Conservation (phyloP, 495 filamentous ascomycete species). For the Lentithecium fluviatile region DNA sequence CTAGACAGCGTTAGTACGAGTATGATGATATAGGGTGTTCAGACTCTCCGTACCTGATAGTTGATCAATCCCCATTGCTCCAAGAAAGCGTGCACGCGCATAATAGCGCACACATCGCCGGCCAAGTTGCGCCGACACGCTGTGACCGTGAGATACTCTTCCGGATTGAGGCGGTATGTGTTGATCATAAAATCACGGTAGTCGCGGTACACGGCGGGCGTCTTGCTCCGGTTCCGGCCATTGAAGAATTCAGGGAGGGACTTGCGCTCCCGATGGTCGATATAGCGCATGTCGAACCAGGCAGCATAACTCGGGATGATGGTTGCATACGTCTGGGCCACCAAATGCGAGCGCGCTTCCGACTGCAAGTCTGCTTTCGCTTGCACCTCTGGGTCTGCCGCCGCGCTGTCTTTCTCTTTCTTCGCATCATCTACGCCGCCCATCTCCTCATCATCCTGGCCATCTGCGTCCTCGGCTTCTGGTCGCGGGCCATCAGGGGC, state of each 20-base stretch:
- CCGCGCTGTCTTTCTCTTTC: constrained; percentile 49
- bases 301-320: constrained; percentile 93
- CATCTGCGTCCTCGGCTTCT: constrained; percentile 60
- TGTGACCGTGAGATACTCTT: constrained; percentile 95
- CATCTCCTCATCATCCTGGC: constrained; percentile 81
- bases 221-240: constrained; percentile 95
- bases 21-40: constrained; percentile 1
- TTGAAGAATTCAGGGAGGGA: constrained; percentile 97
- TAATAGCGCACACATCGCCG: constrained; percentile 97
- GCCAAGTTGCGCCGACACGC: constrained; percentile 95
- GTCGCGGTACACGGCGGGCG: constrained; percentile 94
- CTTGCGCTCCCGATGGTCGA: constrained; percentile 86
- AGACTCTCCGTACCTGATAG: constrained; percentile 71
- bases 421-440: constrained; percentile 65
- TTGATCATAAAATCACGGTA: constrained; percentile 99
- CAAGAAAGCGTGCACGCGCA: constrained; percentile 97
- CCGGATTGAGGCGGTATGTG: constrained; percentile 90
- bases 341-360: constrained; percentile 83
- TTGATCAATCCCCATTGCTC: constrained; percentile 99
- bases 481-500: constrained; percentile 74
- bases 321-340: constrained; percentile 88
- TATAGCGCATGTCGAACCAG: constrained; percentile 97
- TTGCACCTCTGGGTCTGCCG: constrained; percentile 29
- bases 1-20: constrained; percentile 48
- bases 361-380: constrained; percentile 76